A percentile compares a stretch with the other conserved stretches of the same genome.
phyloP scores from a whole-genome alignment of 306 rosid genomes.

The Betula pendula region DNA sequence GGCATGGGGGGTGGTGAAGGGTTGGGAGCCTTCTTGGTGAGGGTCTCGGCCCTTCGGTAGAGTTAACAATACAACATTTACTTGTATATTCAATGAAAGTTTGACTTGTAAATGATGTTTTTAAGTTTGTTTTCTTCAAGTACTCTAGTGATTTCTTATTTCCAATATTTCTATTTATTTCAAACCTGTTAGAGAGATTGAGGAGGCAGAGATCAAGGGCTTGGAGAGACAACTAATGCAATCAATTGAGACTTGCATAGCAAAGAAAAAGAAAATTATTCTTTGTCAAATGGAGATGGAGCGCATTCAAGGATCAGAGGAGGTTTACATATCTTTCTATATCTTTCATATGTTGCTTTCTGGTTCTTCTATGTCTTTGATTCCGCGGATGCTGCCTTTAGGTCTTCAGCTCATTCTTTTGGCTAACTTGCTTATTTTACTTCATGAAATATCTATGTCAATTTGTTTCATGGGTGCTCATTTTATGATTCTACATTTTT shows the following conservation, averaged over 20 bases:
- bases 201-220: conserved; percentile 69
- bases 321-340: conserved; percentile 44
- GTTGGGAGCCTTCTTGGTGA: background rate
- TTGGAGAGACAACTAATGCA: conserved; percentile 88
- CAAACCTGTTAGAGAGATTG: conserved; percentile 63
- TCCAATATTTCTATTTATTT: conserved; percentile 10
- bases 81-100: no score
- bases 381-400: conserved; percentile 1
- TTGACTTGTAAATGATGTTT: background rate
- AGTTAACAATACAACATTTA: background rate
- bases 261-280: conserved; percentile 80
- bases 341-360: conserved; percentile 2
- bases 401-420: background rate
- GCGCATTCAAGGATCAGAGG: conserved; percentile 66
- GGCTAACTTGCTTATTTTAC: background rate
- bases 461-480: background rate
- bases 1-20: background rate
- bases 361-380: background rate
- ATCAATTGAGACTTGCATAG: conserved; percentile 67
- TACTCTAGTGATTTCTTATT: conserved; percentile 11
- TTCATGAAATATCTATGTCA: background rate
- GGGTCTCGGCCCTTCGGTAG: background rate
- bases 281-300: conserved; percentile 76
- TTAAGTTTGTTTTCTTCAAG: background rate
- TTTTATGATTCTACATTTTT: background rate